Evolutionary conservation across 2,329 filamentous ascomycete species (phyloP).

Genomic region (Xylariaceae sp.): DNA sequence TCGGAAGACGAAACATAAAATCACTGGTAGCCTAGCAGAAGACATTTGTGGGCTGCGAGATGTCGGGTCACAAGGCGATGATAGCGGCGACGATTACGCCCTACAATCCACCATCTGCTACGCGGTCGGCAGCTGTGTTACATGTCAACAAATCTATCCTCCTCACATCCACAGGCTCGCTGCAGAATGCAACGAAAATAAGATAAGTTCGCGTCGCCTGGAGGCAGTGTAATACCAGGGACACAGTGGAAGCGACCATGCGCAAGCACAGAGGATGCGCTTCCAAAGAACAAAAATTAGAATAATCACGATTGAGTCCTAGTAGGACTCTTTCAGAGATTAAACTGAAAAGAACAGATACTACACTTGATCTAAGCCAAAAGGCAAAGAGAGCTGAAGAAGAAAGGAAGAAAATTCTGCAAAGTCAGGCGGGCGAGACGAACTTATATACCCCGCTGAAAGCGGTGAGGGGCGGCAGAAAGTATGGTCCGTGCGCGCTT

Average conservation of each 20-base stretch:
- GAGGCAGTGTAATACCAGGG: constrained; percentile 69
- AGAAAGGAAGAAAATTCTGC: constrained; percentile 21
- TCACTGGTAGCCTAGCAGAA: too few species aligned
- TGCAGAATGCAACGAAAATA: constrained; percentile 54
- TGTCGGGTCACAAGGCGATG: too few species aligned
- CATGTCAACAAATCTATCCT: constrained; percentile 36
- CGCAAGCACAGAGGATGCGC: constrained; percentile 63
- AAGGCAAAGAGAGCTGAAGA: constrained; percentile 32
- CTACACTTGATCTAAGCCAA: constrained; percentile 38
- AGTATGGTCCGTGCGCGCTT: too few species aligned
- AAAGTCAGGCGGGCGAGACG: constrained; percentile 8
- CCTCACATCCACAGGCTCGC: constrained; percentile 51
- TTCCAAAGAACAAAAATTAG: constrained; percentile 62
- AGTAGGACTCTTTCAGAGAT: constrained; percentile 76
- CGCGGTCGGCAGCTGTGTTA: not conserved
- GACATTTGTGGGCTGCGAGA: too few species aligned
- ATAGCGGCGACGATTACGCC: not conserved
- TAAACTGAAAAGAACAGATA: constrained; percentile 97
- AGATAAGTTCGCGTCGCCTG: constrained; percentile 39
- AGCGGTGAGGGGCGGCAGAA: constrained; percentile 4
- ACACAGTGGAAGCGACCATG: constrained; percentile 61
- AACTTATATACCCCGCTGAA: constrained; percentile 11
- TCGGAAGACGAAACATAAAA: too few species aligned
- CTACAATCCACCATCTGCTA: not conserved
- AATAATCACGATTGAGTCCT: constrained; percentile 69